Percentiles rank a stretch among this genome's conserved stretches.
These are phyloP conservation scores for Coniochaeta hoffmannii DNA, from an alignment of 2,329 filamentous ascomycete species.

Conservation along the genomic window DNA sequence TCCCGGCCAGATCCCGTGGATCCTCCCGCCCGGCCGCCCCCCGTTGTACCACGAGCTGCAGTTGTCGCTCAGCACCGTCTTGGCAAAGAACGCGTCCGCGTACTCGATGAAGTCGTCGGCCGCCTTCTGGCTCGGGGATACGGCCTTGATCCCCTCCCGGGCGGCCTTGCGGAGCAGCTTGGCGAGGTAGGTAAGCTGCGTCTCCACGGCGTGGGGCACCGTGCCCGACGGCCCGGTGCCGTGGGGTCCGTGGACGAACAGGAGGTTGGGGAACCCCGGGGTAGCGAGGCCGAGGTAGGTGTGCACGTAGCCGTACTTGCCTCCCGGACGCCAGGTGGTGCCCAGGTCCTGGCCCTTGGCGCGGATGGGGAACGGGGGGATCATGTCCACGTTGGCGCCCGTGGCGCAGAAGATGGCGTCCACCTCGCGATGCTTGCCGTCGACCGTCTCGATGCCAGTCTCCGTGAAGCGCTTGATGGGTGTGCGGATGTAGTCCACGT, in stretches of 20 bases:
- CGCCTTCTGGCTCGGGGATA: constrained; percentile 49
- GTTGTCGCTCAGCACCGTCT: constrained; percentile 49
- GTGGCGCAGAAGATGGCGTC: constrained; percentile 64
- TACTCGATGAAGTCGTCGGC: constrained; percentile 59
- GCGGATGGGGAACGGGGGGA: constrained; percentile 53
- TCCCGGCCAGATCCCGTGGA: constrained; percentile 65
- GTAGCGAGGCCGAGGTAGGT: constrained; percentile 59
- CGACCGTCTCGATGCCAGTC: constrained; percentile 51
- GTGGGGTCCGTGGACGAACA: constrained; percentile 57
- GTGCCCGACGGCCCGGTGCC: constrained; percentile 55
- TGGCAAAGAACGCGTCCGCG: constrained; percentile 46
- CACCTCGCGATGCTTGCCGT: constrained; percentile 48
- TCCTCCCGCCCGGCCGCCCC: constrained; percentile 50
- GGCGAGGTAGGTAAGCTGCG: constrained; percentile 56
- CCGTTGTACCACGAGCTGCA: constrained; percentile 71
- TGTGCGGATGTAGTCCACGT: constrained; percentile 53
- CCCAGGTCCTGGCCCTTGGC: constrained; percentile 46
- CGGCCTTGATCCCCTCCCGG: constrained; percentile 57
- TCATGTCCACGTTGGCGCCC: constrained; percentile 53
- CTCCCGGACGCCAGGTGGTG: constrained; percentile 47
- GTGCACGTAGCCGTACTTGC: constrained; percentile 54
- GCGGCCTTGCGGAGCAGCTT: constrained; percentile 61
- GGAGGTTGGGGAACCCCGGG: constrained; percentile 60
- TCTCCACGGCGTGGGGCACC: constrained; percentile 60
- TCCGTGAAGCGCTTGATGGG: constrained; percentile 51